Percentiles rank a stretch among this genome's conserved stretches.
Conservation (phyloP, 2,329 filamentous ascomycete genomes). For the Phaeosphaeriaceae sp. region DNA sequence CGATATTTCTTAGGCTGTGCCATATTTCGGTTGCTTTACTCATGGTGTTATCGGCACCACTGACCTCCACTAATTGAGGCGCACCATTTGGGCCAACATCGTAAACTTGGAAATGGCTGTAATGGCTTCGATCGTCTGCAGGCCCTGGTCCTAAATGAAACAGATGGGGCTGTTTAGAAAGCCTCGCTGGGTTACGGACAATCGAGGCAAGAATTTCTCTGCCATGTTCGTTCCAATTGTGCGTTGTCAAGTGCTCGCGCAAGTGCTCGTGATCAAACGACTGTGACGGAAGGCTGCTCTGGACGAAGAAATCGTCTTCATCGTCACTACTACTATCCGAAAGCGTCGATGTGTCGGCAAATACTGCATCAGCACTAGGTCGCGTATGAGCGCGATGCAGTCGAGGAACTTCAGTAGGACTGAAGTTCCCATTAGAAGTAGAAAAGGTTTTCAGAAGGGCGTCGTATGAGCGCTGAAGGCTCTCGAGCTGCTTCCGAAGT, state of each 20-base stretch:
- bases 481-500: slow-evolving; percentile 41
- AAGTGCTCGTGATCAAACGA: slow-evolving; percentile 54
- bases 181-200: slow-evolving; percentile 51
- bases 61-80: slow-evolving; percentile 47
- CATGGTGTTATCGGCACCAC: slow-evolving; percentile 41
- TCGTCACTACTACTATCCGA: slow-evolving; percentile 45
- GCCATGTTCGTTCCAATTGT: slow-evolving; percentile 52
- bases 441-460: slow-evolving; percentile 37
- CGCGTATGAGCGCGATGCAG: slow-evolving; percentile 30
- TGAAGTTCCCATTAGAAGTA: slow-evolving; percentile 35
- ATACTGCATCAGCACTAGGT: slow-evolving; percentile 32
- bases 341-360: slow-evolving; percentile 43
- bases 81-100: slow-evolving; percentile 59
- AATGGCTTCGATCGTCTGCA: slow-evolving; percentile 51
- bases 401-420: slow-evolving; percentile 28
- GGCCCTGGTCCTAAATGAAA: slow-evolving; percentile 51
- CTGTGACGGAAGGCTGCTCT: slow-evolving; percentile 47
- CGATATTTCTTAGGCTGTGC: slow-evolving; percentile 42
- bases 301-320: slow-evolving; percentile 48
- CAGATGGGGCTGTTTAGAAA: slow-evolving; percentile 53
- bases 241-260: slow-evolving; percentile 52
- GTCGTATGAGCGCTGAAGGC: slow-evolving; percentile 42
- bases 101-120: slow-evolving; percentile 64
- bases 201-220: slow-evolving; percentile 50
- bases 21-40: slow-evolving; percentile 42